These are phyloP conservation scores for Talaromyces nanjingensis DNA, from an alignment of 495 filamentous ascomycete genomes.

Conservation along the genomic window DNA sequence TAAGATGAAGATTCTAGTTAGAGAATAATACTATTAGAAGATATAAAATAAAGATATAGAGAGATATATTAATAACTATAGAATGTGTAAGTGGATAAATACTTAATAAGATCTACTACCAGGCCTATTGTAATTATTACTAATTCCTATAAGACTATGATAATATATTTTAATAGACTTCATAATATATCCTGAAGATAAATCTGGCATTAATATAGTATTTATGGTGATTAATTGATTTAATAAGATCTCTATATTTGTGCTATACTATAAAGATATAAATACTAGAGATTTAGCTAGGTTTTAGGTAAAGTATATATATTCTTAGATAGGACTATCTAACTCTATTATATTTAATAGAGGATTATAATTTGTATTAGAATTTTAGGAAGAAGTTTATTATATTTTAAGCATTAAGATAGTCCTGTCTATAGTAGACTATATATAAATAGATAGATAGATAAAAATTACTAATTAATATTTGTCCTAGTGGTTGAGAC, in stretches of 20 bases:
- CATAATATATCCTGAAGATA: constrained; percentile 1
- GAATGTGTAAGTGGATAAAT: not conserved
- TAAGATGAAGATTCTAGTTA: constrained; percentile 1
- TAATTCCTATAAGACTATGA: constrained; percentile 14
- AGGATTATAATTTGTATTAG: constrained; percentile 13
- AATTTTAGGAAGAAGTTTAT: constrained; percentile 15
- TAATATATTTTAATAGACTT: constrained; percentile 18
- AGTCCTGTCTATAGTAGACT: constrained; percentile 16
- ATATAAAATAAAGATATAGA: not conserved
- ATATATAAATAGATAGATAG: constrained; percentile 5
- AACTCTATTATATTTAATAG: constrained; percentile 10
- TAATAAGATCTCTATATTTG: constrained; percentile 6
- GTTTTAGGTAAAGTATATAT: not conserved
- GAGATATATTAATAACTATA: not conserved
- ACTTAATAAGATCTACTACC: constrained; percentile 5
- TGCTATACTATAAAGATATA: constrained; percentile 11
- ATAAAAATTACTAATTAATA: constrained; percentile 2
- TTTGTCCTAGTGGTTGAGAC: constrained; percentile 3
- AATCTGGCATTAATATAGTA: not conserved
- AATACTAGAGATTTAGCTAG: not conserved
- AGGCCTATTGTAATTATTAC: constrained; percentile 16
- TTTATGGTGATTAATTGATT: constrained; percentile 14
- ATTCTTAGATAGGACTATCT: not conserved
- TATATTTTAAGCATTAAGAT: constrained; percentile 11
- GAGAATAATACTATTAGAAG: not conserved